These are phyloP conservation scores for Fraxinus sp. DNA, from an alignment of 305 asterid genomes.

Conservation along the genomic window DNA sequence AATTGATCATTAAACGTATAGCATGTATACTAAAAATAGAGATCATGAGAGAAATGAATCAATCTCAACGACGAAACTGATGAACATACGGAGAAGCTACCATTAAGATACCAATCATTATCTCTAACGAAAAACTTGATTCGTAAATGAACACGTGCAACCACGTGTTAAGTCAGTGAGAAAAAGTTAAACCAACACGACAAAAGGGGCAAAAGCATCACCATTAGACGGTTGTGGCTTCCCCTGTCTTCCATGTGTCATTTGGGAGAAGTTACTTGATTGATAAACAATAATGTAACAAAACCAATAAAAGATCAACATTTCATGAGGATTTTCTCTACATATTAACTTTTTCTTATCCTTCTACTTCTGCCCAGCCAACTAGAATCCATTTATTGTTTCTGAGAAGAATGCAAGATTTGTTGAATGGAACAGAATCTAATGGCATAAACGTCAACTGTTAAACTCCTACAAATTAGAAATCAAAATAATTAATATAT, in stretches of 20 bases:
- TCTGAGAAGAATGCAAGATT: constrained; percentile 4
- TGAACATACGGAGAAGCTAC: background rate
- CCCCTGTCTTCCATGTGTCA: background rate
- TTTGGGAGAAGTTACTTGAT: constrained; percentile 7
- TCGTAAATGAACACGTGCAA: background rate
- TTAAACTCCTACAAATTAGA: constrained; percentile 1
- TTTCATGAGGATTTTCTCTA: background rate
- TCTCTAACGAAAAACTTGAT: background rate
- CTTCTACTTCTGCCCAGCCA: background rate
- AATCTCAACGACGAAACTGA: background rate
- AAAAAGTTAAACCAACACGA: background rate
- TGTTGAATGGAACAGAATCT: constrained; percentile 5
- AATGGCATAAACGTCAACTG: constrained; percentile 15
- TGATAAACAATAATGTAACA: constrained; percentile 10
- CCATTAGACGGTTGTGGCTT: constrained; percentile 2
- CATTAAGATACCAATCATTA: background rate
- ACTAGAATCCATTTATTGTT: constrained; percentile 15
- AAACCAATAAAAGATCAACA: background rate
- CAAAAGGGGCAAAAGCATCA: constrained; percentile 4
- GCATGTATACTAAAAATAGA: background rate
- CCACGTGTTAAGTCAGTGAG: background rate
- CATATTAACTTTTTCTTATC: background rate
- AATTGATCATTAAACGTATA: background rate
- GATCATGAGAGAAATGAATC: background rate
- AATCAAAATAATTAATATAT: background rate